Conservation (phyloP, 768 basidiomycete species). For the Trichaptum fuscoviolaceum region DNA sequence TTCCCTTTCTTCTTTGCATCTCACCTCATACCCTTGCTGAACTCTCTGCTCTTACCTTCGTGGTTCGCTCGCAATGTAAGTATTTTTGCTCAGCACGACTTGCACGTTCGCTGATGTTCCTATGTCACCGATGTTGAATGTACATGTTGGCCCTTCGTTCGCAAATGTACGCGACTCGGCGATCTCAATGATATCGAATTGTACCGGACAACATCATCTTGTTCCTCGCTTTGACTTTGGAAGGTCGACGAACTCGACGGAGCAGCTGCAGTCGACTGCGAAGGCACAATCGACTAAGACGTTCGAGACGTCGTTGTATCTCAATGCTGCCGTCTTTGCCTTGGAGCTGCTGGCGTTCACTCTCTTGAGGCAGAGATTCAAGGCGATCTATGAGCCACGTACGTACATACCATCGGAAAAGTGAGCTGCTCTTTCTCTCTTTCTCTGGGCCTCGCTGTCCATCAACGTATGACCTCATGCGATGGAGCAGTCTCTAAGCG, state of each 20-base stretch:
- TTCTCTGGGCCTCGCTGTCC: neutral
- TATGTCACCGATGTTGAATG: neutral
- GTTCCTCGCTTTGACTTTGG: neutral
- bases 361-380: constrained; percentile 49
- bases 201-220: neutral
- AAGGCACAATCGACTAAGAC: constrained; percentile 25
- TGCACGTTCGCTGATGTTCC: neutral
- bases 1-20: neutral
- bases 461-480: neutral
- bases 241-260: neutral
- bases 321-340: constrained; percentile 43
- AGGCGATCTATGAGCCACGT: constrained; percentile 56
- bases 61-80: neutral
- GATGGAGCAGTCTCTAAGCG: constrained; percentile 1
- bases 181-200: neutral
- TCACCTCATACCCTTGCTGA: neutral
- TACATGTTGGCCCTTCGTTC: neutral
- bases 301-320: constrained; percentile 57
- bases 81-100: neutral
- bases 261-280: neutral
- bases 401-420: constrained; percentile 55
- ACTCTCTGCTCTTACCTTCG: neutral
- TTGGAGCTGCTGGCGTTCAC: constrained; percentile 52
- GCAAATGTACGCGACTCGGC: neutral
- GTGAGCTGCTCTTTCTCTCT: constrained; percentile 26